phyloP scores from a whole-genome alignment of 345 rosid genomes.

The Psidium guajava region DNA sequence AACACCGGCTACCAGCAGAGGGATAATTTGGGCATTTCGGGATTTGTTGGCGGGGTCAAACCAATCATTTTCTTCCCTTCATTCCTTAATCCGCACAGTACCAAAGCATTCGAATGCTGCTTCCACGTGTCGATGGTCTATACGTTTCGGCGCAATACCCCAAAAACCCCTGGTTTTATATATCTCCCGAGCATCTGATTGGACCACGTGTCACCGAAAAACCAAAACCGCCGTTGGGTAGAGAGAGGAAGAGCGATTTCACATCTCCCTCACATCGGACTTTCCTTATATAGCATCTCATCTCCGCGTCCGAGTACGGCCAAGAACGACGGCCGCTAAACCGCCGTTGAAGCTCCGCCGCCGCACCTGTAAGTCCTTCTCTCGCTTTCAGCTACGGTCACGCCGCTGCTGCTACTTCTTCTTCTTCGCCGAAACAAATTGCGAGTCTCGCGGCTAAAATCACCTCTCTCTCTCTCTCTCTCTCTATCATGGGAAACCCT shows the following conservation, averaged over 20 bases:
- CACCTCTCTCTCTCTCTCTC: neutral
- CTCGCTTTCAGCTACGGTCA: neutral
- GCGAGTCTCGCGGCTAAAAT: neutral
- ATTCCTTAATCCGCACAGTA: neutral
- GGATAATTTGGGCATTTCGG: no score
- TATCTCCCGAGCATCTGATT: neutral
- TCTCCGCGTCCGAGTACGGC: neutral
- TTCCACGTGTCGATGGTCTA: conserved; percentile 10
- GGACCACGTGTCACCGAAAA: neutral
- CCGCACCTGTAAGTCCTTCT: neutral
- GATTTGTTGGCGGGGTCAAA: neutral
- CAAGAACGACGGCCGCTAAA: neutral
- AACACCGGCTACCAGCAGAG: no score
- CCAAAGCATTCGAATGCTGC: neutral
- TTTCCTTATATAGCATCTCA: conserved; percentile 2
- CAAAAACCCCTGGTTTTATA: neutral
- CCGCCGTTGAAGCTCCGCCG: neutral
- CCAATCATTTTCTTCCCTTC: neutral
- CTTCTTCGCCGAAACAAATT: neutral
- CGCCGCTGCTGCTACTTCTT: neutral
- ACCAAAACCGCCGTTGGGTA: neutral
- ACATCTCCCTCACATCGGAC: neutral
- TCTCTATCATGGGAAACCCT: neutral
- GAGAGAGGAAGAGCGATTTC: neutral
- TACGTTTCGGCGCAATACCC: neutral